Base-by-base conservation (phyloP, 805 yeast species). In the Kluyveromyces aestuarii region DNA sequence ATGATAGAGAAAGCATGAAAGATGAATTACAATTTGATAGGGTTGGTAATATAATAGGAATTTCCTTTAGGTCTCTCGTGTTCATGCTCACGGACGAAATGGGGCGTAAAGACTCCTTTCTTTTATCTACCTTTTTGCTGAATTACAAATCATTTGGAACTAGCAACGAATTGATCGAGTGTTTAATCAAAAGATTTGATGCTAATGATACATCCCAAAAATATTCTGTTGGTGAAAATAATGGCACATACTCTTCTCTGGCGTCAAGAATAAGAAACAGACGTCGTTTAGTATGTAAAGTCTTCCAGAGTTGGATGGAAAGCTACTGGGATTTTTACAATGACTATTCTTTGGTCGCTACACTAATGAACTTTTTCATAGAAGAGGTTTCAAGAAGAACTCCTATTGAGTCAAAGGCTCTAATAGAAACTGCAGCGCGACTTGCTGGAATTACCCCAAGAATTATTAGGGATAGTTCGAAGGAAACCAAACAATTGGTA, bases 221-320 rank as follows among this genome's bases (percentile, higher is more conserved):
- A 8, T 55, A 56, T 50, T 73, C 68, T 36, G 56, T 58, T 39
- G 55, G 58, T 11, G 67, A 66, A 4, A 64, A 60, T 38, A 67
- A 63, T 42, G 72, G 69, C 2, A 66, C 61, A 39, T 71, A 63
- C 49, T 68, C 77, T 2, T 67, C 75, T 18, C 51, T 66, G 54
- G 70, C 74, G 50, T 69, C 75, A 17, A 68, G 74, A 53, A 53
- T 79, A 38, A 80, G 76, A 57, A 81, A 74, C 53, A 74, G 93
- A 62, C 71, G 91, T 59, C 78, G 80, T 52, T 66, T 84, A 43
- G 80, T 88, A 38, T 79, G 83, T 55, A 79, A 77, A 54, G 73
- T 84, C 63, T 78, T 89, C 60, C 85, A 81, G 62, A 70, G 79
- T 36, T 91, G 99, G 99, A 68, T 91, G 64, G 95, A 88, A 64